These are phyloP conservation scores for Talaromyces funiculosus DNA, from an alignment of 2,329 filamentous ascomycete species.

Conservation along the genomic window DNA sequence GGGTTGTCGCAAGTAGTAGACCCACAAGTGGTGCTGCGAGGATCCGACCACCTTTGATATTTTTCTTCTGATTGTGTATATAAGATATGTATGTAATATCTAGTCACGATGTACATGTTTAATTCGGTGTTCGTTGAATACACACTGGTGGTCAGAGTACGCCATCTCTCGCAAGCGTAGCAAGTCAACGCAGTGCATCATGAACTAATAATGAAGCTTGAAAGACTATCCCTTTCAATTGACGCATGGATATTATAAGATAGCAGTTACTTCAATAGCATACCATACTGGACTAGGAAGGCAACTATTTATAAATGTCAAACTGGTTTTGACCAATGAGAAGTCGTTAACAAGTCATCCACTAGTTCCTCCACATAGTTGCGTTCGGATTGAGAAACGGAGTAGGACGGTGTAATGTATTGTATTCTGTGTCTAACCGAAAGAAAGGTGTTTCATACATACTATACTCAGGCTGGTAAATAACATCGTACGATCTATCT, in stretches of 20 bases:
- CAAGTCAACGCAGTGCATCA: neutral
- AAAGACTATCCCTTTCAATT: neutral
- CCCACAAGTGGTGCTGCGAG: slow-evolving; percentile 19
- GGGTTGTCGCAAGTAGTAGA: slow-evolving; percentile 12
- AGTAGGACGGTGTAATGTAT: too few relatives aligned
- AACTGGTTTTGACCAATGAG: neutral
- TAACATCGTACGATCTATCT: too few relatives aligned
- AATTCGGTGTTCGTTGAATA: neutral
- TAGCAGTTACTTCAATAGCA: neutral
- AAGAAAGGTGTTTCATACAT: too few relatives aligned
- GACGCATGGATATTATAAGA: too few relatives aligned
- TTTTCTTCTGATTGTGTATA: neutral
- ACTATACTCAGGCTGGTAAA: too few relatives aligned
- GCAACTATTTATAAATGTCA: neutral
- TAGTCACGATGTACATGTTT: neutral
- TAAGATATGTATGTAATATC: neutral
- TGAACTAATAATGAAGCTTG: neutral
- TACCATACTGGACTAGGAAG: neutral
- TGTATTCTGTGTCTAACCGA: too few relatives aligned
- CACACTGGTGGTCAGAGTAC: neutral
- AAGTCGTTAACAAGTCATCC: neutral
- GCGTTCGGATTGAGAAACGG: too few relatives aligned
- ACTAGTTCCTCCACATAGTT: too few relatives aligned
- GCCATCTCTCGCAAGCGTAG: neutral
- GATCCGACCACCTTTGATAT: slow-evolving; percentile 11